Base-by-base conservation (phyloP, 352 stramenopile genomes). In the Phytophthora pistaciae region DNA sequence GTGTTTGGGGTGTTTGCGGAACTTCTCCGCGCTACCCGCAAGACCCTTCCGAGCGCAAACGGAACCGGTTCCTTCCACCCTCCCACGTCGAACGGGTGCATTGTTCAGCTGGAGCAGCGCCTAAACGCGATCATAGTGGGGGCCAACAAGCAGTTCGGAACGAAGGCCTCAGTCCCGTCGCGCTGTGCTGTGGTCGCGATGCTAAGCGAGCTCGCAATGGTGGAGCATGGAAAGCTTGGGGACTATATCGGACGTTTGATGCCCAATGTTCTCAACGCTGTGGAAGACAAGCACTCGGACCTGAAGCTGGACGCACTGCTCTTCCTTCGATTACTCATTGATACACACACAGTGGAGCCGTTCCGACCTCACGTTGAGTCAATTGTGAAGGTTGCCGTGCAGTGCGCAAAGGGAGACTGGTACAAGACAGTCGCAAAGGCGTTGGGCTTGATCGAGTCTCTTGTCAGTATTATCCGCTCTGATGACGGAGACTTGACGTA, bases 351-450 rank as follows among this genome's bases (percentile, higher is more conserved):
- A 42, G 74, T 91, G 13, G 64, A 78, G 14, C 72, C 91, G 42
- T 92, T 99, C 44, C 85, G 88, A 53, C 78, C 89, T 40, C 88
- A 95, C 58, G 74, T 98, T 48, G 54, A 77, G 23, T 75, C 88
- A 10, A 75, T 99, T 2, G 86, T 99, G 5, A 79, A 86, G 10
- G 82, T 98, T 52, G 86, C 98, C 21, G 93, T 97, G 16, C 80
- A 90, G 33, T 95, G 90, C 54, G 96, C 98, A 1, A 83, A 93
- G 56, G 97, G 98, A 56, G 97, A 99, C 59, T 99, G 98, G 97
- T 99, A 99, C 87, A 99, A 99, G 86, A 97, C 98, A 5, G 98
- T 99, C 31, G 91, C 96, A 21, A 98, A 99, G 75, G 90, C 96
- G 3, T 77, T 99, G 58, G 84, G 91, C 36, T 74, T 99, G n/a